Evolutionary conservation across 2,329 filamentous ascomycete species (phyloP), one percentile per base, ranked within the genome.

Genomic region (Penicillium sp.): DNA sequence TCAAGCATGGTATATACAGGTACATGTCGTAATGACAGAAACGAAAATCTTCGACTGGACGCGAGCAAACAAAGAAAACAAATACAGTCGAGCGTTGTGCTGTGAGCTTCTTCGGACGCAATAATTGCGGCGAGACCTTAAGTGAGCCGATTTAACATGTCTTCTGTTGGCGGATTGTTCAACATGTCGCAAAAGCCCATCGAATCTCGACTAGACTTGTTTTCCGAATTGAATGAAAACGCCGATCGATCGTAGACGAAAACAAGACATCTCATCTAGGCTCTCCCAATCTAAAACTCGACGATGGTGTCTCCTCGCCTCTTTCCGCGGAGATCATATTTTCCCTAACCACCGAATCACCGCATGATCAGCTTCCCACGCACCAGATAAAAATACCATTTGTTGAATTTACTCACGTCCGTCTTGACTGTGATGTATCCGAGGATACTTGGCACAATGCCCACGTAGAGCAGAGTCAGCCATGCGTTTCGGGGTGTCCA

Each of bases 401-500:
- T n/a, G 8, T 16, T 5, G 8, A 23, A 24, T 23, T 5, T 42
- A 84, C 91, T 85, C 77, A 97, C 94, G 68, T 97, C 93, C 61
- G 87, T 92, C 69, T 83, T 85, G 72, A 89, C 95, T 58, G 85
- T 90, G 56, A 90, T 69, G 69, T 86, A 86, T 47, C 86, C 86
- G 63, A 96, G 66, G 57, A 89, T 79, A 42, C 77, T 74, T 7
- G 94, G 94, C 45, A 97, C 83, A 54, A 87, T 77, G 33, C 86
- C 77, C 58, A 88, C 82, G 74, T 93, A 97, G 62, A 87, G 79
- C 70, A 97, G 84, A 4, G 87, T 86, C 68, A 97, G 75, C 77
- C 84, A 85, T 28, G 90, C 91, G 47, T 91, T 96, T 68, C 89
- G 83, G 52, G 85, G 83, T 35, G 89, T 97, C 90, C 91, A 97